Evolutionary conservation across 2,329 filamentous ascomycete species (phyloP), one percentile per base, ranked within the genome.

Genomic region (Fusarium coicis): DNA sequence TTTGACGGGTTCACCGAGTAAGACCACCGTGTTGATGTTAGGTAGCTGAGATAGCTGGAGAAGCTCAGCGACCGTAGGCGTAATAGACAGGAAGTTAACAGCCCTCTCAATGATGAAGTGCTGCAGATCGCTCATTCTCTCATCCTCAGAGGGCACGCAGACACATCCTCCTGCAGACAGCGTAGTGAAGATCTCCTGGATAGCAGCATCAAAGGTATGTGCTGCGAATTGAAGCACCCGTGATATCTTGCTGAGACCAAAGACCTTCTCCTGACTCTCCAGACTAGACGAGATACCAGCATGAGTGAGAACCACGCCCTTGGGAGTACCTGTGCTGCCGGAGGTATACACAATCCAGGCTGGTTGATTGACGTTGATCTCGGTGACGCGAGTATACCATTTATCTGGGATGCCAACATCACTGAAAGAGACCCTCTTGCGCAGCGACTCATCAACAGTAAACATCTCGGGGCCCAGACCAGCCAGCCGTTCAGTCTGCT

Each of bases 311-410:
- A 61, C 18, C 9, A 63, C 61, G 1, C 61, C 61, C 10, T 63
- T 63, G 7, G 61, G 61, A 18, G 36, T 61, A 4, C 61, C 61
- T 1, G 61, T 63, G 4, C 42, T 49, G 1, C 61, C 61, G 1
- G 61, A 63, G 1, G 61, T 64, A n/a, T 61, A 64, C 10, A 64
- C 37, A 4, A 64, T 52, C 61, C 61, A 64, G 4, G 61, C 61
- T 7, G 55, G 32, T 1, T 43, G 28, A 12, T 18, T 50, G 32
- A 30, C 23, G 6, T 28, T 46, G 43, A 21, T n/a, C 26, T 47
- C 8, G 6, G 18, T 37, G 15, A 30, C 28, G 4, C 30, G 28
- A 26, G 39, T 23, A 6, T 44, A 47, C 39, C 40, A 34, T 47
- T 11, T 30, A 2, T 57, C 54, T 21, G 30, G 26, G 18, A 52